These are phyloP conservation scores for Wickerhamomyces subpelliculosus DNA, from an alignment of 805 yeast species.

Conservation along the genomic window DNA sequence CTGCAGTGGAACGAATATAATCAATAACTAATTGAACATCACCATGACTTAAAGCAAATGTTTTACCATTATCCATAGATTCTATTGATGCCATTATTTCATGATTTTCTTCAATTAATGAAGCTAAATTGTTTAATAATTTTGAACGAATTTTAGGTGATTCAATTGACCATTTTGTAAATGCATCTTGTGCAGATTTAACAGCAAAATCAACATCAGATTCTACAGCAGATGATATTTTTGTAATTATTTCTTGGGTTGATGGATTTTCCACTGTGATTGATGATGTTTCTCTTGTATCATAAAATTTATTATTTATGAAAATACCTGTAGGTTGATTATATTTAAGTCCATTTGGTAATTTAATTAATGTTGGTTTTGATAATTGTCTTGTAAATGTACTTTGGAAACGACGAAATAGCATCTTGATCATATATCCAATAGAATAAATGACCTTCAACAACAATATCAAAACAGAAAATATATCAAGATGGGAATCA, in stretches of 20 bases:
- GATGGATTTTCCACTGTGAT: conserved; percentile 50
- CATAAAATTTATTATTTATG: conserved; percentile 77
- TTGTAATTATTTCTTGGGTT: conserved; percentile 54
- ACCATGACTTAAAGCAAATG: conserved; percentile 56
- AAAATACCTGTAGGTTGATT: conserved; percentile 85
- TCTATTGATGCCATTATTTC: conserved; percentile 65
- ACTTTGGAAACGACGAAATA: conserved; percentile 5
- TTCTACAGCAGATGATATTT: conserved; percentile 50
- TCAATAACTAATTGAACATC: conserved; percentile 60
- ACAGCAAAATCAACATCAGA: conserved; percentile 69
- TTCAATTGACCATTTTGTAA: conserved; percentile 49
- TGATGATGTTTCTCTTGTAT: conserved; percentile 39
- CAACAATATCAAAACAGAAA: no score
- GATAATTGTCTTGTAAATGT: conserved; percentile 19
- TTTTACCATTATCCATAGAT: conserved; percentile 73
- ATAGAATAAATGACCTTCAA: no score
- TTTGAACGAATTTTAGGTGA: conserved; percentile 53
- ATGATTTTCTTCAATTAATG: conserved; percentile 54
- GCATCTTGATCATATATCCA: no score
- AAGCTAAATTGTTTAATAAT: conserved; percentile 55
- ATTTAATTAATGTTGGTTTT: conserved; percentile 35
- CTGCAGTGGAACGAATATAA: conserved; percentile 66
- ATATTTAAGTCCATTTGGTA: conserved; percentile 62
- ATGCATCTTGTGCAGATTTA: conserved; percentile 58
- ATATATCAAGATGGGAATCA: no score